A percentile compares a stretch with the other conserved stretches of the same genome.
These are phyloP conservation scores for Macroventuria anomochaeta DNA, from an alignment of 2,329 filamentous ascomycete genomes.

Conservation along the genomic window DNA sequence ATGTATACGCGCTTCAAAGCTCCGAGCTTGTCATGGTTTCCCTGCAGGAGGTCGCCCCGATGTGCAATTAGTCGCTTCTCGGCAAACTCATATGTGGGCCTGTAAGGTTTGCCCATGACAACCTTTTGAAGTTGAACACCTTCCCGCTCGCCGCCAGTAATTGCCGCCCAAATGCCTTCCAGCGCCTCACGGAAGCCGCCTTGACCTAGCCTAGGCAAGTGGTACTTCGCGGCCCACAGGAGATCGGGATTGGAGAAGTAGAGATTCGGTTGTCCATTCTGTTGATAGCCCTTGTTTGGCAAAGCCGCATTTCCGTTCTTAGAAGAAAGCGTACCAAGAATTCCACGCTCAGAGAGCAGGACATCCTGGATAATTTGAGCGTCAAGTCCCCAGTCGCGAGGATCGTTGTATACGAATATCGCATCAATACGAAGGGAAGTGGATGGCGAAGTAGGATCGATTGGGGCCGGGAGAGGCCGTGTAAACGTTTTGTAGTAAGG, in stretches of 20 bases:
- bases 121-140: conserved; percentile 65
- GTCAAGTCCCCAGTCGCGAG: conserved; percentile 93
- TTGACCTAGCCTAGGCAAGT: conserved; percentile 85
- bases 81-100: conserved; percentile 81
- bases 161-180: conserved; percentile 76
- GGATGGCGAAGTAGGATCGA: conserved; percentile 55
- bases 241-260: conserved; percentile 93
- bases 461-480: conserved; percentile 62
- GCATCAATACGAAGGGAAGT: conserved; percentile 80
- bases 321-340: conserved; percentile 78
- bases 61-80: conserved; percentile 73
- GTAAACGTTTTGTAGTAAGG: conserved; percentile 66
- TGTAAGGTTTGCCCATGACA: conserved; percentile 83
- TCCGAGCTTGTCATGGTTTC: conserved; percentile 30
- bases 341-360: conserved; percentile 77
- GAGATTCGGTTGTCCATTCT: conserved; percentile 78
- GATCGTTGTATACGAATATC: conserved; percentile 93
- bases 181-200: conserved; percentile 87
- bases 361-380: conserved; percentile 84
- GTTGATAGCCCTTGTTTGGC: conserved; percentile 79
- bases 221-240: conserved; percentile 85
- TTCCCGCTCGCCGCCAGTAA: conserved; percentile 65
- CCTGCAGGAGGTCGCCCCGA: conserved; percentile 58
- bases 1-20: conserved; percentile 84
- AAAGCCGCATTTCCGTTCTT: conserved; percentile 71